Percentiles rank a stretch among this genome's conserved stretches.
Conservation (phyloP, 495 filamentous ascomycete species). For the Halenospora varia region DNA sequence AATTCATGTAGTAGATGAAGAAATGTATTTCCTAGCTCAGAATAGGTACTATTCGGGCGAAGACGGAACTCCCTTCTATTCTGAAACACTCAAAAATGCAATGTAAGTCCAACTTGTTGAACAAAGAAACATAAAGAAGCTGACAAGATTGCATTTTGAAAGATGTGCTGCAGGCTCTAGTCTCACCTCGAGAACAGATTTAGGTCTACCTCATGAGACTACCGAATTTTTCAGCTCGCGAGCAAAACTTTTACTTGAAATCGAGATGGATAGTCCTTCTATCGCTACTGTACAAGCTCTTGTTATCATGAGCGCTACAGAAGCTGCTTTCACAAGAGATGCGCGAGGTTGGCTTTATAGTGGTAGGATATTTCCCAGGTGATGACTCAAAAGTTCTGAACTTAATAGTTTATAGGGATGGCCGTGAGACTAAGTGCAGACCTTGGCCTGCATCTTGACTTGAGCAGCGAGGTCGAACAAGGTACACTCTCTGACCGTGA, state of each 20-base stretch:
- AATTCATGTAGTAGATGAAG: constrained; percentile 45
- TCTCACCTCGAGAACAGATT: not conserved
- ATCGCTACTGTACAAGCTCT: constrained; percentile 48
- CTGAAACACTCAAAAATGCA: constrained; percentile 45
- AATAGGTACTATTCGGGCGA: constrained; percentile 7
- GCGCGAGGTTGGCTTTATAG: constrained; percentile 49
- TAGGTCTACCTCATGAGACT: not conserved
- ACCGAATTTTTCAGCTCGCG: not conserved
- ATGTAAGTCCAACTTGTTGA: constrained; percentile 42
- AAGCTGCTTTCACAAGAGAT: constrained; percentile 43
- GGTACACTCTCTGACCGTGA: not conserved
- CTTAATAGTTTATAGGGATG: constrained; percentile 28
- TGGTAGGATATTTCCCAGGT: constrained; percentile 25
- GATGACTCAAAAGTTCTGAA: not conserved
- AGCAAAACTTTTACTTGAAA: not conserved
- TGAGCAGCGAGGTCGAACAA: constrained; percentile 6
- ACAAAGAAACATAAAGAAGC: not conserved
- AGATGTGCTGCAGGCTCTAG: constrained; percentile 1
- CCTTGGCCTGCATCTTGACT: constrained; percentile 46
- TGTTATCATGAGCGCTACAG: constrained; percentile 43
- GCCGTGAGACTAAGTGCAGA: constrained; percentile 47
- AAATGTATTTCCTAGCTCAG: constrained; percentile 39
- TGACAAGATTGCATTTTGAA: not conserved
- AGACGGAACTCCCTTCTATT: constrained; percentile 45
- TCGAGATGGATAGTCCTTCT: constrained; percentile 32